Conservation (phyloP, 1,284 basidiomycete genomes). For the Sporisorium scitamineum region DNA sequence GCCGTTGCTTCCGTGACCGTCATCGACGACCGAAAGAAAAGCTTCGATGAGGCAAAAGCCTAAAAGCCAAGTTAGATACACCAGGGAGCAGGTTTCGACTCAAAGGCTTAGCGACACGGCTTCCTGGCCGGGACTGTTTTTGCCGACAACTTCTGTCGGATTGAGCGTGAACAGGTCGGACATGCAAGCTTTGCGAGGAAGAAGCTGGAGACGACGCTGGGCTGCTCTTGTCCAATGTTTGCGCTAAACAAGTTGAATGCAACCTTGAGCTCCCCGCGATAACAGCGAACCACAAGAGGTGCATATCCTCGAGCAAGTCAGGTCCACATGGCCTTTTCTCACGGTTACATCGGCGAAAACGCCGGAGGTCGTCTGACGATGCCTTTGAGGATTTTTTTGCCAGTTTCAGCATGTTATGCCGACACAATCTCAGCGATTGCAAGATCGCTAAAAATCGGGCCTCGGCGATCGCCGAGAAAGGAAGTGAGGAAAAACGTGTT, state of each 20-base stretch:
- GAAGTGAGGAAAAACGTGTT: neutral
- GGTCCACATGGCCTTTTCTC: neutral
- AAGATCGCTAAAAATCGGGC: neutral
- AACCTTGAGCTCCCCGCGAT: neutral
- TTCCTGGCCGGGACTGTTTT: too few species aligned
- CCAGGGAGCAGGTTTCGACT: neutral
- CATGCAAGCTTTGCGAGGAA: neutral
- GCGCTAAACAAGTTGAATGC: neutral
- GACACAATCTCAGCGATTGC: slow-evolving; percentile 10
- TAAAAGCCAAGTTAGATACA: neutral
- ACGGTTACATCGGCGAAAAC: slow-evolving; percentile 14
- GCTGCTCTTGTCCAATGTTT: neutral
- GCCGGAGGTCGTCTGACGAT: neutral
- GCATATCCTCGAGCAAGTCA: neutral
- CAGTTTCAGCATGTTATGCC: neutral
- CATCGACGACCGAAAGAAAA: neutral
- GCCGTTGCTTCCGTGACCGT: neutral
- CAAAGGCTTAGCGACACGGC: neutral
- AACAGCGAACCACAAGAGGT: neutral
- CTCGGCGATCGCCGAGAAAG: slow-evolving; percentile 49
- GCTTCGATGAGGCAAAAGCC: neutral
- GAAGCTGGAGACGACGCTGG: neutral
- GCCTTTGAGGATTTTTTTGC: neutral
- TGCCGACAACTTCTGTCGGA: too few species aligned
- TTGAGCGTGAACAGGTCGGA: neutral